Evolutionary conservation across 345 rosid species (phyloP).

Genomic region (Noccaea caerulescens): DNA sequence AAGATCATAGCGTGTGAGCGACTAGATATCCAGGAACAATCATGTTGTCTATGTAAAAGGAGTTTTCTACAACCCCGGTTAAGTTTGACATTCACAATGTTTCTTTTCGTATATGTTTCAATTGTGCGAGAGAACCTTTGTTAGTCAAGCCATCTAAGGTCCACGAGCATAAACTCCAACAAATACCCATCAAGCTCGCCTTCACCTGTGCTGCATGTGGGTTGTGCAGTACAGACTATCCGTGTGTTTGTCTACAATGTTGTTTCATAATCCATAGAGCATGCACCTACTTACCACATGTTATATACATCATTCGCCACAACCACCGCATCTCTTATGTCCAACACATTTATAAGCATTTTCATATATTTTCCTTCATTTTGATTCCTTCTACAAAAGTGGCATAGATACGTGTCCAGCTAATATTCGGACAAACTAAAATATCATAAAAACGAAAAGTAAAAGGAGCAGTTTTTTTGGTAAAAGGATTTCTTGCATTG

Average conservation of each 20-base stretch:
- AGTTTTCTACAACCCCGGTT: no score
- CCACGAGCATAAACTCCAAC: conserved; percentile 16
- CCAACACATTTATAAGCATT: no score
- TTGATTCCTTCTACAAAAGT: no score
- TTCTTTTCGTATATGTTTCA: background rate
- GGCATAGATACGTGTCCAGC: background rate
- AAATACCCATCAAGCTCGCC: background rate
- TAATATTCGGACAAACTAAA: background rate
- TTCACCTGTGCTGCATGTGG: conserved; percentile 29
- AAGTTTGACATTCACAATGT: no score
- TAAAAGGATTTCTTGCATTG: background rate
- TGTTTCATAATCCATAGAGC: background rate
- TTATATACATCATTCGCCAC: conserved; percentile 4
- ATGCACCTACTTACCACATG: background rate
- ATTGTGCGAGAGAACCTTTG: conserved; percentile 18
- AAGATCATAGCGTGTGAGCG: background rate
- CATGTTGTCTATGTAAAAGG: conserved; percentile 21
- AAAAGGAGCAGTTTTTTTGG: background rate
- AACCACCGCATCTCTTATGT: conserved; percentile 10
- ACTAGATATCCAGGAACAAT: no score
- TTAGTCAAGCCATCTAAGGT: background rate
- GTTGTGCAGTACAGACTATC: background rate
- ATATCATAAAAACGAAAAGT: background rate
- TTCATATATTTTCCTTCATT: background rate
- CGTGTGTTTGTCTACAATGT: conserved; percentile 4